Conservation (phyloP, 2,329 filamentous ascomycete species). For the Neoascochyta sp. region DNA sequence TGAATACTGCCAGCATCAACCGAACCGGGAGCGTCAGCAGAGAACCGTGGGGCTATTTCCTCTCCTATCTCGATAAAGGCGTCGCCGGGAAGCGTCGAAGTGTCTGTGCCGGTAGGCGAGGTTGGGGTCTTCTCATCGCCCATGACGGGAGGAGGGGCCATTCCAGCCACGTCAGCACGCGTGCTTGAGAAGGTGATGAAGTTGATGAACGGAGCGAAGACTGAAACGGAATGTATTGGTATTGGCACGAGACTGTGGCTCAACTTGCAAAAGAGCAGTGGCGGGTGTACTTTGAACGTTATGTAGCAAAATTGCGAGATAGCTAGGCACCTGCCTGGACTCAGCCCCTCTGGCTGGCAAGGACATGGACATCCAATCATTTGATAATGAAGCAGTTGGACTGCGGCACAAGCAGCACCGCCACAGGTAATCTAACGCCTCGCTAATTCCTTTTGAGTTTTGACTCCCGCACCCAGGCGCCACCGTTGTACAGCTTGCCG, state of each 20-base stretch:
- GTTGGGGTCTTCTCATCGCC: constrained; percentile 25
- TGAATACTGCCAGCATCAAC: constrained; percentile 22
- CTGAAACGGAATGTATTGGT: constrained; percentile 4
- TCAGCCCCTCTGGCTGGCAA: no score
- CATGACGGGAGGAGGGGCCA: constrained; percentile 31
- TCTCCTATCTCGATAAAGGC: constrained; percentile 31
- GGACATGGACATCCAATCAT: no score
- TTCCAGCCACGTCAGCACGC: no score
- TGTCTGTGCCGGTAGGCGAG: constrained; percentile 28
- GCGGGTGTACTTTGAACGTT: constrained; percentile 14
- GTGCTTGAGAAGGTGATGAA: no score
- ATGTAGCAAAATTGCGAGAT: no score
- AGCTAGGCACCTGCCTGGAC: no score
- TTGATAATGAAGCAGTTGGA: no score
- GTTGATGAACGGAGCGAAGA: constrained; percentile 2
- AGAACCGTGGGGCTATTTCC: constrained; percentile 11
- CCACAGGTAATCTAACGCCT: no score
- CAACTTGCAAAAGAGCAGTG: constrained; percentile 15
- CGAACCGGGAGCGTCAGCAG: constrained; percentile 11
- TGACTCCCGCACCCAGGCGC: constrained; percentile 30
- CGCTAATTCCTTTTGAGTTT: constrained; percentile 19
- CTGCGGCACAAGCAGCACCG: no score
- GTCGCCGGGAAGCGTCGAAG: constrained; percentile 26
- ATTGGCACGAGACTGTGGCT: constrained; percentile 29
- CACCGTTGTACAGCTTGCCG: constrained; percentile 15